Evolutionary conservation across 208 protist genomes (phyloP), one percentile per base, ranked within the genome.

Genomic region (Wallacemonas sp.): DNA sequence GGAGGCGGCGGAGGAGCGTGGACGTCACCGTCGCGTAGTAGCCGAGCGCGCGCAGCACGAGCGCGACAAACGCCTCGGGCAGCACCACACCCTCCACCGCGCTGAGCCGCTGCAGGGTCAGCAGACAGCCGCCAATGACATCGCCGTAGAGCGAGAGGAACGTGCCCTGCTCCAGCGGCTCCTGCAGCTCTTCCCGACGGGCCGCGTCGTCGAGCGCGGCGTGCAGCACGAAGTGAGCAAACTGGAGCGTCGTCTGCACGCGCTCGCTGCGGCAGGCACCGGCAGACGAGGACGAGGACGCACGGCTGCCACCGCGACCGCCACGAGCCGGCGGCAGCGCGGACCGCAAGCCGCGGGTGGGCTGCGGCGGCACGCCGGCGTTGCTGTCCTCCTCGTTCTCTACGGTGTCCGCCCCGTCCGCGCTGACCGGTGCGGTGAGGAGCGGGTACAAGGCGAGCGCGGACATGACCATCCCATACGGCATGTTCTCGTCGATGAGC

Each of bases 401-500:
- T 23, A 22, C 23, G 26, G 2, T 3, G 2, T 16, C 2, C 45
- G 42, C 31, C 41, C 11, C 3, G 55, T 23, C 12, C 28, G 65
- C 14, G 49, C 20, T 31, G 12, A 14, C 8, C 5, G 16, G 52
- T 48, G 61, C 42, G 46, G 16, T 10, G 20, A 86, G 70, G 26
- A 94, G 55, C 36, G 88, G 88, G 73, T 87, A 88, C 55, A 89
- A 72, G 33, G 73, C 76, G 4, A 94, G 76, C 0, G 75, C 76
- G 18, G 81, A 79, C 84, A 94, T 91, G 11, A 91, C 72, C 18
- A 84, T 67, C 16, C 88, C 85, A 57, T 94, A 89, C 8, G 72
- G 77, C 54, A 79, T 76, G 46, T 79, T 84, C 18, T 79, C 57
- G 50, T 93, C 84, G 61, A 89, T 81, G 28, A 86, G 76, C n/a